Evolutionary conservation across 331 rosid species (phyloP).

Genomic region (Rosa hybrid): DNA sequence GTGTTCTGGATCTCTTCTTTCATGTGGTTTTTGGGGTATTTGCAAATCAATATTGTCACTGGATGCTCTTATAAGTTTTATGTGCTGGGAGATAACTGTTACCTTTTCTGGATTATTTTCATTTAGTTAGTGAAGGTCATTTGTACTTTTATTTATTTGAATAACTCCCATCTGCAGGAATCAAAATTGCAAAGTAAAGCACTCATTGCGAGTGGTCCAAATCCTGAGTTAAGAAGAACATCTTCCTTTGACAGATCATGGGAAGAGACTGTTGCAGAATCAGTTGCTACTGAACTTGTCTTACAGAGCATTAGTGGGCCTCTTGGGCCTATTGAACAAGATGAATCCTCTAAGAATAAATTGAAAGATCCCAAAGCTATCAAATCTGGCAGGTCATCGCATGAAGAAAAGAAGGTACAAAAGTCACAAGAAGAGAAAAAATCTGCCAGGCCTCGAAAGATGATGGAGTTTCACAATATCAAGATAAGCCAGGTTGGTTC

Average conservation of each 20-base stretch:
- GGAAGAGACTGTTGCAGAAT: constrained; percentile 99
- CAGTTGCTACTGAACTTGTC: constrained; percentile 93
- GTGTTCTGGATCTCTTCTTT: constrained; percentile 36
- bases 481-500: constrained; percentile 93
- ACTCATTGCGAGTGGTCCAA: constrained; percentile 40
- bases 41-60: not conserved
- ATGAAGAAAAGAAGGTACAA: constrained; percentile 82
- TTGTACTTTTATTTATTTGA: constrained; percentile 23
- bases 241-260: constrained; percentile 91
- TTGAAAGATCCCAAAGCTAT: constrained; percentile 77
- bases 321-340: constrained; percentile 63
- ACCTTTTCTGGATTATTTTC: not conserved
- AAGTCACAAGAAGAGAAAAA: constrained; percentile 86
- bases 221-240: constrained; percentile 77
- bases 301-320: constrained; percentile 78
- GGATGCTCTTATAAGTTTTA: not conserved
- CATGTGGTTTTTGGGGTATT: constrained; percentile 22
- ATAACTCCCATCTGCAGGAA: constrained; percentile 49
- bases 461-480: constrained; percentile 98
- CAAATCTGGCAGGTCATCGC: constrained; percentile 82
- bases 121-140: not conserved
- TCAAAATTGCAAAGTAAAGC: constrained; percentile 58
- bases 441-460: constrained; percentile 75
- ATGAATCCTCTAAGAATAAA: constrained; percentile 70
- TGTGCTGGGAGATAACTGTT: not conserved